phyloP scores from a whole-genome alignment of 257 asterid species.

The Forsythia suspensa region DNA sequence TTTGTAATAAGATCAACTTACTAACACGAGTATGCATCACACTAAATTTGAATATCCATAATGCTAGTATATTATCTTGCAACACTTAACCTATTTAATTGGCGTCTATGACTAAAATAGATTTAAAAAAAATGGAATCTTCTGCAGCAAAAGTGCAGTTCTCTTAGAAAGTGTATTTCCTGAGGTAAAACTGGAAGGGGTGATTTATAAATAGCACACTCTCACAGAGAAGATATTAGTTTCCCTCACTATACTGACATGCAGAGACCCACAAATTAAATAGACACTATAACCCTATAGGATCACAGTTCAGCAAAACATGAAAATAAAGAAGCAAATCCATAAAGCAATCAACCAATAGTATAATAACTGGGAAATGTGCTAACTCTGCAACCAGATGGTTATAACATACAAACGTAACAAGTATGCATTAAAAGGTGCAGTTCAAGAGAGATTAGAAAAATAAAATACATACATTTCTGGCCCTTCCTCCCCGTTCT shows the following conservation, averaged over 20 bases:
- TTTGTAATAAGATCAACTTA: background rate
- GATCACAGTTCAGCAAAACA: background rate
- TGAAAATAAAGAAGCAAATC: background rate
- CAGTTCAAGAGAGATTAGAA: background rate
- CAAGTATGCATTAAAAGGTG: constrained; percentile 8
- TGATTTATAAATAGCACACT: background rate
- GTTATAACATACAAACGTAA: background rate
- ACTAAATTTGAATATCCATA: background rate
- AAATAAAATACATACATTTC: constrained; percentile 62
- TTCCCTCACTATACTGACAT: background rate
- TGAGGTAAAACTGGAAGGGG: background rate
- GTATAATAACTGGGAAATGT: background rate
- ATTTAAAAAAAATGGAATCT: background rate
- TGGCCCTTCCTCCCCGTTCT: constrained; percentile 88
- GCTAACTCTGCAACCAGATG: background rate
- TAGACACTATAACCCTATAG: background rate
- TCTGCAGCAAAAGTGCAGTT: background rate
- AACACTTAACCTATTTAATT: background rate
- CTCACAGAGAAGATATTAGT: background rate
- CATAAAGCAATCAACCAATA: background rate
- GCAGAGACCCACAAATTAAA: background rate
- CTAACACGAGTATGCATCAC: background rate
- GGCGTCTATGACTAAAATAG: background rate
- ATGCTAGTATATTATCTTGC: background rate
- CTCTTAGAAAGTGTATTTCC: background rate